Evolutionary conservation across 2,329 filamentous ascomycete genomes (phyloP).

Genomic region (Microdochium bolleyi): DNA sequence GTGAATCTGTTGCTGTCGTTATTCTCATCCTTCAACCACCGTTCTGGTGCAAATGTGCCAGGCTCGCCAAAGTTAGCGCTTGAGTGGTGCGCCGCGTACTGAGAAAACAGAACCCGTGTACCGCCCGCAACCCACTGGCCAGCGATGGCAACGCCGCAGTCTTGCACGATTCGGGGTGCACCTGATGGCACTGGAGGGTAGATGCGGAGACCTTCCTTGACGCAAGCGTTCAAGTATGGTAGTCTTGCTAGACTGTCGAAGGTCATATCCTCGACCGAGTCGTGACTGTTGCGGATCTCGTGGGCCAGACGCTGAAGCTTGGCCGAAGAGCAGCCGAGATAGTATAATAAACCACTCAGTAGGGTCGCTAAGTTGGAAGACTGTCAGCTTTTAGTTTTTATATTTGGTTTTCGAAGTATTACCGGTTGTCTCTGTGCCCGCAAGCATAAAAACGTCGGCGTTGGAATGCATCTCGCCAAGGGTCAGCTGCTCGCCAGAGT

Average conservation of each 20-base stretch:
- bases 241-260: neutral
- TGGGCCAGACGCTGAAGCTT: neutral
- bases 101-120: neutral
- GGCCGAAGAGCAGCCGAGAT: neutral
- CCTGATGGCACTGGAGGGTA: neutral
- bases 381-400: too few species aligned
- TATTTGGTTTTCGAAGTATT: too few species aligned
- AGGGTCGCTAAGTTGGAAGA: neutral
- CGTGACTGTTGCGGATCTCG: neutral
- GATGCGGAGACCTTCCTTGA: neutral
- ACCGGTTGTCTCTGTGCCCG: neutral
- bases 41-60: slow-evolving; percentile 2
- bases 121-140: neutral
- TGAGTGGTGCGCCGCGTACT: slow-evolving; percentile 1
- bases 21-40: neutral
- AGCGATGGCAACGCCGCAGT: neutral
- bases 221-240: neutral
- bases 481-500: neutral
- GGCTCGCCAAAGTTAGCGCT: slow-evolving; percentile 2
- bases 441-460: neutral
- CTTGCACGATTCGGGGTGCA: neutral
- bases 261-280: neutral
- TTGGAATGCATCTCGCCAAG: neutral
- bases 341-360: neutral
- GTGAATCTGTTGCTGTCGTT: neutral